These are phyloP conservation scores for Clonostachys solani DNA, from an alignment of 2,329 filamentous ascomycete genomes.

Conservation along the genomic window DNA sequence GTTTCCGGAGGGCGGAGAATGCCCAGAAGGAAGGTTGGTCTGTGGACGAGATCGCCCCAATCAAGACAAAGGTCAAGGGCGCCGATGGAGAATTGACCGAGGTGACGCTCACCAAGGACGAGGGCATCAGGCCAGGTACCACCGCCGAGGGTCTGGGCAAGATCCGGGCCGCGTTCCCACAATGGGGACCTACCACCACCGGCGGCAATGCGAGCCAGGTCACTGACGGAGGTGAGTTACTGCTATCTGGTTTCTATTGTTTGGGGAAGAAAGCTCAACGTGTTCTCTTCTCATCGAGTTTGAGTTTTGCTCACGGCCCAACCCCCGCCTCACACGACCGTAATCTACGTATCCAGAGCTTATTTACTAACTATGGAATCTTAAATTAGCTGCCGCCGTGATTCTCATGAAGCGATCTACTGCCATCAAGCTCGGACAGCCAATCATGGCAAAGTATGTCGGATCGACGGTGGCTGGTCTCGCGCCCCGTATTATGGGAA, in stretches of 20 bases:
- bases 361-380: not conserved
- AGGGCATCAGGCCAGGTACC: conserved; percentile 87
- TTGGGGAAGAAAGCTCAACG: not conserved
- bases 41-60: conserved; percentile 90
- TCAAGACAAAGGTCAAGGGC: conserved; percentile 77
- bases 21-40: conserved; percentile 91
- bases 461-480: conserved; percentile 88
- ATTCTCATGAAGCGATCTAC: conserved; percentile 93
- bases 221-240: conserved; percentile 72
- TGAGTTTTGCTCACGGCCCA: no score
- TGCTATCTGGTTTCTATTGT: not conserved
- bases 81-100: conserved; percentile 75
- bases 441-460: conserved; percentile 91
- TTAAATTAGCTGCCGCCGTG: conserved; percentile 65
- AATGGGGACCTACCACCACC: conserved; percentile 82
- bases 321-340: not conserved
- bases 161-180: conserved; percentile 84
- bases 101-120: conserved; percentile 78
- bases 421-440: conserved; percentile 80
- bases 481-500: conserved; percentile 94
- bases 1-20: conserved; percentile 79
- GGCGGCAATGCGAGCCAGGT: conserved; percentile 94
- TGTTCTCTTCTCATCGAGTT: not conserved
- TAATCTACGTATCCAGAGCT: not conserved
- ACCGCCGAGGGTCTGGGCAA: conserved; percentile 79